Conservation (phyloP, 2,329 filamentous ascomycete genomes). For the Eutypa lata region DNA sequence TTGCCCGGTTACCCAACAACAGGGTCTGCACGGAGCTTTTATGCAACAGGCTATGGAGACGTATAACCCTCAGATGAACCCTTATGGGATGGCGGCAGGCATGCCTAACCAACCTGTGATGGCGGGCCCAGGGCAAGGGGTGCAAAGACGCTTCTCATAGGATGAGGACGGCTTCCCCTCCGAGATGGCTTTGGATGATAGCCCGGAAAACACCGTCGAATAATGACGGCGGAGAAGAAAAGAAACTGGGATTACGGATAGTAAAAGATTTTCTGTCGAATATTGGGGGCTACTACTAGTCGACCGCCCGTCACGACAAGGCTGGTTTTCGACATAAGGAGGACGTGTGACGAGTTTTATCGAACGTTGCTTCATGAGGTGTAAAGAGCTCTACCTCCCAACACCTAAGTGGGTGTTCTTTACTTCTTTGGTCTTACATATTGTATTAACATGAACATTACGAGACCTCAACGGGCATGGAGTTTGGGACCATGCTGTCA, state of each 20-base stretch:
- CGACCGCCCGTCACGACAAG: slow-evolving; percentile 1
- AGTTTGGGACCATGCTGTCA: not conserved
- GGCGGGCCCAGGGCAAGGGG: slow-evolving; percentile 44
- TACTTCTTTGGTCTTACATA: not conserved
- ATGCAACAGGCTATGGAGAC: slow-evolving; percentile 56
- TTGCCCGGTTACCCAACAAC: slow-evolving; percentile 86
- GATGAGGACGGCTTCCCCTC: slow-evolving; percentile 17
- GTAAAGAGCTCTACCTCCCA: not conserved
- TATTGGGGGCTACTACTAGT: not conserved
- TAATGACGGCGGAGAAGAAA: not conserved
- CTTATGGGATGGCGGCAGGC: slow-evolving; percentile 54
- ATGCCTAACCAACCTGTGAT: slow-evolving; percentile 53
- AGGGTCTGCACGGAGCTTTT: slow-evolving; percentile 62
- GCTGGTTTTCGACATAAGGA: not conserved
- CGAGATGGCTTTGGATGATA: slow-evolving; percentile 6
- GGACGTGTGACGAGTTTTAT: not conserved
- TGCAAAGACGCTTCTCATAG: slow-evolving; percentile 58
- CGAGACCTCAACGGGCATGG: not conserved
- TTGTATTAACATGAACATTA: not conserved
- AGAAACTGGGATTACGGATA: not conserved
- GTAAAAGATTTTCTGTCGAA: slow-evolving; percentile 2
- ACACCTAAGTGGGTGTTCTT: not conserved
- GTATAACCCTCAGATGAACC: slow-evolving; percentile 55
- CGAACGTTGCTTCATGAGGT: not conserved
- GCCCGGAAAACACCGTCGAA: not conserved